Evolutionary conservation across 176 grass and related monocot species (phyloP), one percentile per base, ranked within the genome.

Genomic region (Avena atlantica): DNA sequence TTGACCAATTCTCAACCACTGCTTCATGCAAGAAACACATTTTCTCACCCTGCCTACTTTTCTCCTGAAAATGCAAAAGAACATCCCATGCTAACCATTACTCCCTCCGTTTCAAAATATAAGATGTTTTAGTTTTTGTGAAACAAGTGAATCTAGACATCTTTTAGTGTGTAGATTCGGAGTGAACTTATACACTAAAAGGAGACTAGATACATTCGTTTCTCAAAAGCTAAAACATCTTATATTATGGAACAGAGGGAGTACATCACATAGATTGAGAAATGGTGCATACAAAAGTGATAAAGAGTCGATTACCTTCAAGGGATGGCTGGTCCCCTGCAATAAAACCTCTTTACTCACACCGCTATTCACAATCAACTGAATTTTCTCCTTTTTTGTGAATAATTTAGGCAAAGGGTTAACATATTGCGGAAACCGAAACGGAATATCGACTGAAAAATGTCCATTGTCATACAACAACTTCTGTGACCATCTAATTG

Each of bases 401-500:
- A 96, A 94, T 68, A 98, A 45, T 85, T 98, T 98, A 78, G 88
- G 81, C 36, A 87, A 84, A 89, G 97, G 91, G 87, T 92, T 96
- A 48, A 94, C 90, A 91, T 81, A 98, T 62, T 90, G 81, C 6
- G 92, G 94, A 86, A 98, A 99, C 57, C 36, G 74, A 75, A 96
- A 94, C 31, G 97, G 94, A 70, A 99, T 77, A 64, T 86, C 83
- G 65, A 99, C 83, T 59, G 92, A 92, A 74, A 99, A 99, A 24
- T 94, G 97, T 27, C 90, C 94, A 52, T 90, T 91, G 11, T 88
- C 36, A 83, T 96, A 99, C 34, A 87, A 55, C 40, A 96, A 86
- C 72, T 93, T 96, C 78, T 99, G 97, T 34, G 97, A 94, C 97
- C 97, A 99, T 85, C 85, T 96, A 59, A 96, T 80, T 75, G 89